phyloP scores from a whole-genome alignment of 257 asterid genomes.

The Schizonepeta tenuifolia region DNA sequence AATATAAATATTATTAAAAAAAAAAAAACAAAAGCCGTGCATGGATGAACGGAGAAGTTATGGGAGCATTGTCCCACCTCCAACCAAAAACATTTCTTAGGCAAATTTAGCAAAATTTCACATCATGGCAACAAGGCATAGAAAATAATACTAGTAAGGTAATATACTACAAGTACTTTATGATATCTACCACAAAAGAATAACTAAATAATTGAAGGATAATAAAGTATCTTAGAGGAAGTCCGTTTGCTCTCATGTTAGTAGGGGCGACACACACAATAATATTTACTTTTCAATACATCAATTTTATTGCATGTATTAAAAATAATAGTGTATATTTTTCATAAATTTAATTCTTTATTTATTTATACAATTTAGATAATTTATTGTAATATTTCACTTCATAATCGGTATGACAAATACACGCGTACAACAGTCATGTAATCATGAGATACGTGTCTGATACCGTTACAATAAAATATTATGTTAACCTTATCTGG shows the following conservation, averaged over 20 bases:
- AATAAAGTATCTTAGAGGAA: background rate
- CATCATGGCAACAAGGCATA: conserved; percentile 27
- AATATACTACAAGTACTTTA: background rate
- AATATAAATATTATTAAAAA: background rate
- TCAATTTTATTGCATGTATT: background rate
- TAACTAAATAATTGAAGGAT: background rate
- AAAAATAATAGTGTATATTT: too few species aligned
- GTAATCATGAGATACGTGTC: too few species aligned
- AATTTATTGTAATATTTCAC: too few species aligned
- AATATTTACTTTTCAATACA: background rate
- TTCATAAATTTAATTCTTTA: too few species aligned
- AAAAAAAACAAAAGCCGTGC: background rate
- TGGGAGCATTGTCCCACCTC: conserved; percentile 18
- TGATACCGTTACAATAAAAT: background rate
- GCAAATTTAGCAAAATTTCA: conserved; percentile 38
- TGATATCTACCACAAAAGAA: background rate
- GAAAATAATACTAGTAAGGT: background rate
- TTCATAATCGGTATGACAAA: too few species aligned
- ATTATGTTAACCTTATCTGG: too few species aligned
- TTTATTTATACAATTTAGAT: too few species aligned
- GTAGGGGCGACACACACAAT: background rate
- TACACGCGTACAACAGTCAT: too few species aligned
- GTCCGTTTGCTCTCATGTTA: background rate
- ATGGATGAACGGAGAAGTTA: conserved; percentile 1
- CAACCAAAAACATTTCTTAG: conserved; percentile 18